Evolutionary conservation across 805 yeast species (phyloP).

Genomic region (Starmerella vaccinii): DNA sequence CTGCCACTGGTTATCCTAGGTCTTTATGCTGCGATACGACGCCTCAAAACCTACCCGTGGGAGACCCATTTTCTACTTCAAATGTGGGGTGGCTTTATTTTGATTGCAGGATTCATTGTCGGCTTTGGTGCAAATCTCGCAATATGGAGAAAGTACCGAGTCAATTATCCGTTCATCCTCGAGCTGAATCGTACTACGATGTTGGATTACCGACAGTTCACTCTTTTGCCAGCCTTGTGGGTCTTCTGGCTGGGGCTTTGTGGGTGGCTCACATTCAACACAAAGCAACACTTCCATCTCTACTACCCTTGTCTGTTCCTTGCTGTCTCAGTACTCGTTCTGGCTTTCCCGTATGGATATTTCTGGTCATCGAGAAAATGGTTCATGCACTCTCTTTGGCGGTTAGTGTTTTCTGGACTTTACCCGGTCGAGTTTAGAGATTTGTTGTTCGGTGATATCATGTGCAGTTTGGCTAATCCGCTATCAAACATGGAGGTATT

Average conservation of each 20-base stretch:
- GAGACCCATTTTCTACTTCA: slow-evolving; percentile 61
- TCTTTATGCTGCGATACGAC: slow-evolving; percentile 41
- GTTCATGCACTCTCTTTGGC: slow-evolving; percentile 59
- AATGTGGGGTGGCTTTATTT: slow-evolving; percentile 84
- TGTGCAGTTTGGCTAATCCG: slow-evolving; percentile 81
- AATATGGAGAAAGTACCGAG: slow-evolving; percentile 62
- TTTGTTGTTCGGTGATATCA: slow-evolving; percentile 83
- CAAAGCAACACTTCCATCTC: slow-evolving; percentile 44
- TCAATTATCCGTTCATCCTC: slow-evolving; percentile 85
- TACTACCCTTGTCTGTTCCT: slow-evolving; percentile 75
- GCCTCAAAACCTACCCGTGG: slow-evolving; percentile 34
- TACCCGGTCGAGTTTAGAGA: slow-evolving; percentile 94
- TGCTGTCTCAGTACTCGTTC: slow-evolving; percentile 39
- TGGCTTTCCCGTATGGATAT: slow-evolving; percentile 53
- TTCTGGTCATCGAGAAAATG: slow-evolving; percentile 62
- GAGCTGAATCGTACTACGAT: slow-evolving; percentile 67
- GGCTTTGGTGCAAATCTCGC: slow-evolving; percentile 59
- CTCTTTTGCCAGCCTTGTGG: slow-evolving; percentile 52
- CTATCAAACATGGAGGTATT: slow-evolving; percentile 76
- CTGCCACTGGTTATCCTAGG: slow-evolving; percentile 59
- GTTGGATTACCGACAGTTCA: slow-evolving; percentile 54
- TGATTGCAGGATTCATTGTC: slow-evolving; percentile 49
- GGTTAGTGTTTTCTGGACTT: slow-evolving; percentile 70
- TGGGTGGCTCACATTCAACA: slow-evolving; percentile 69
- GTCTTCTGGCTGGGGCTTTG: slow-evolving; percentile 49